A percentile compares a stretch with the other conserved stretches of the same genome.
Evolutionary conservation across 2,329 filamentous ascomycete genomes (phyloP).

Genomic region (Lizonia empirigonia): DNA sequence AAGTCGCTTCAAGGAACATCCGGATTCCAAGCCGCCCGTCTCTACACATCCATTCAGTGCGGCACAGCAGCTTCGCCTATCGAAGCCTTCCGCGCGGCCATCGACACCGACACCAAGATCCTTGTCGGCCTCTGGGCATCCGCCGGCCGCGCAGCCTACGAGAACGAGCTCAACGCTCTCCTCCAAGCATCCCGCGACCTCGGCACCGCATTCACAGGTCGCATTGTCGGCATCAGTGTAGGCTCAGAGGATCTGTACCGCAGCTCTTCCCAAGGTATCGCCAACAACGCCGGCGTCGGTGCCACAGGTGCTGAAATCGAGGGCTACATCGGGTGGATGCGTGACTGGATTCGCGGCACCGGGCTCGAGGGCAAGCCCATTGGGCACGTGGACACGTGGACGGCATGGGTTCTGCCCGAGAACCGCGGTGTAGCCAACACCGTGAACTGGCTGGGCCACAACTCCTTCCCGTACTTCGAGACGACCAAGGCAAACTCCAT

Average conservation of each 20-base stretch:
- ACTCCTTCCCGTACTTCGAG: conserved; percentile 87
- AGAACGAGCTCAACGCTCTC: conserved; percentile 75
- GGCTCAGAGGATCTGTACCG: conserved; percentile 75
- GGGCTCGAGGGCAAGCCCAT: conserved; percentile 63
- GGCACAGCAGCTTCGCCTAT: conserved; percentile 60
- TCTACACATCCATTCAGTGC: conserved; percentile 75
- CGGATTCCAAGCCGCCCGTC: conserved; percentile 70
- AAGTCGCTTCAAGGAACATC: conserved; percentile 66
- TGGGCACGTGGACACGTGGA: conserved; percentile 91
- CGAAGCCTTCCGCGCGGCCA: conserved; percentile 56
- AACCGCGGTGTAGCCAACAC: conserved; percentile 72
- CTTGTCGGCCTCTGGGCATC: conserved; percentile 85
- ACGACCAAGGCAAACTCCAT: conserved; percentile 62
- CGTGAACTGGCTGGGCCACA: conserved; percentile 79
- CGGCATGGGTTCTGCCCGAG: conserved; percentile 66
- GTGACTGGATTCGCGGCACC: conserved; percentile 67
- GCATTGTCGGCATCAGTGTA: conserved; percentile 80
- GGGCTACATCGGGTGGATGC: conserved; percentile 72
- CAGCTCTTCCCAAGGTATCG: conserved; percentile 67
- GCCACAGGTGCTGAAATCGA: conserved; percentile 65
- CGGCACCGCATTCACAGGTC: conserved; percentile 65
- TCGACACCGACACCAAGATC: conserved; percentile 74
- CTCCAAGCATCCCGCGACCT: conserved; percentile 70
- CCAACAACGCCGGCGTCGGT: conserved; percentile 66
- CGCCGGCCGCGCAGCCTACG: conserved; percentile 64